Evolutionary conservation across 1,284 basidiomycete species (phyloP).

Genomic region (Phlebopus sp.): DNA sequence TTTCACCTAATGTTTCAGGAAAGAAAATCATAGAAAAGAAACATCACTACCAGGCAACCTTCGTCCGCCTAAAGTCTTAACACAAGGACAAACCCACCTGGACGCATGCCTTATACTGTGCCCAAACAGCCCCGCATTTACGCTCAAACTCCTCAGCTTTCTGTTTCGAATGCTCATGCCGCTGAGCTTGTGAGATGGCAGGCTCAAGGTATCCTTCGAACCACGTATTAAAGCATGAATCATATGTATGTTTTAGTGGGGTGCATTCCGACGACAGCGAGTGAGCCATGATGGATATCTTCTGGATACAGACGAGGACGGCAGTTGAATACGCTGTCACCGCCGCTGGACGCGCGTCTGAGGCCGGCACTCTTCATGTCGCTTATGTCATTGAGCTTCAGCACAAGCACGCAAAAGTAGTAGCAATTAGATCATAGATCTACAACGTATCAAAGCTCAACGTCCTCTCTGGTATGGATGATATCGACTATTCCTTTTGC

Average conservation of each 20-base stretch:
- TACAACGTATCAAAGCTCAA: constrained; percentile 12
- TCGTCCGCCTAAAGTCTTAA: neutral
- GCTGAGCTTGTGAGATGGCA: constrained; percentile 44
- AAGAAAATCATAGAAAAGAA: neutral
- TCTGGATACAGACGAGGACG: neutral
- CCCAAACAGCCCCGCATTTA: constrained; percentile 81
- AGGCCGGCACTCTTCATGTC: neutral
- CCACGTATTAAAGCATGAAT: constrained; percentile 95
- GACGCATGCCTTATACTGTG: constrained; percentile 76
- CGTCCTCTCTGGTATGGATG: constrained; percentile 24
- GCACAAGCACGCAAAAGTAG: constrained; percentile 2
- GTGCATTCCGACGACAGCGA: constrained; percentile 83
- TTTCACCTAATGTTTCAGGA: neutral
- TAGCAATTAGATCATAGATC: constrained; percentile 19
- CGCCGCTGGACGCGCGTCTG: neutral
- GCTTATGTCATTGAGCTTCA: constrained; percentile 21
- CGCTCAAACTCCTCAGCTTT: constrained; percentile 81
- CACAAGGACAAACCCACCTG: constrained; percentile 44
- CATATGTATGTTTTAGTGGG: constrained; percentile 85
- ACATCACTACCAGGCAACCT: constrained; percentile 14
- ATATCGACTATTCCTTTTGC: constrained; percentile 24
- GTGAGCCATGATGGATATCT: constrained; percentile 52
- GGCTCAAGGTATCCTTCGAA: constrained; percentile 93
- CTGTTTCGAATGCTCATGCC: constrained; percentile 42
- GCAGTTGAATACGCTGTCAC: neutral